Evolutionary conservation across 805 yeast genomes (phyloP), one percentile per base, ranked within the genome.

Genomic region (Kluyveromyces nonfermentans): DNA sequence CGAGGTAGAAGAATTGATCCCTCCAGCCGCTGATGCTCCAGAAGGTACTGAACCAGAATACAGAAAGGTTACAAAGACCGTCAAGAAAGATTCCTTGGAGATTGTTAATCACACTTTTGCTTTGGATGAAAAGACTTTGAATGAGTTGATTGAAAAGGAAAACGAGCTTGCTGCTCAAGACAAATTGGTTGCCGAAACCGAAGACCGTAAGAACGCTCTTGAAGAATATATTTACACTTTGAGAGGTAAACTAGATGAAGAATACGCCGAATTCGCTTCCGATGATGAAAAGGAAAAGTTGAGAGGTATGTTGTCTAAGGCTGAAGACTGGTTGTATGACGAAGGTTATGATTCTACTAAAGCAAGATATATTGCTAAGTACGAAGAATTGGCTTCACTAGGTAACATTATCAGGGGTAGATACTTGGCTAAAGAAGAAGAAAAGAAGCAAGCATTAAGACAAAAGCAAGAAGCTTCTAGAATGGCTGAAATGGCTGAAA

Each of bases 301-400:
- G 60, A 66, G 76, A 40, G 84, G 71, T 48, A 75, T 83, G 75
- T 77, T 93, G 64, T 65, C 74, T 61, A 82, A 80, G 67, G 80
- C 97, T 53, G 98, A 93, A 77, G 96, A 90, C 63, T 93, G 99
- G 99, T 79, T 93, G 61, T 93, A 93, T 70, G 95, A 85, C 50
- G 98, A 88, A 46, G 97, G 97, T 63, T 88, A 85, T 64, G 99
- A 93, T 68, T 78, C 97, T 50, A 76, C 89, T 61, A 89, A 93
- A 79, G 98, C 93, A 58, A 86, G 84, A 67, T 93, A 90, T 76
- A 82, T 94, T 69, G 97, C 98, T 62, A 89, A 85, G 71, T 88
- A 88, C 71, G 97, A 93, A 72, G 98, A 93, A 70, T 80, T 93
- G 62, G 95, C 96, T 37, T 77, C 95, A 35, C 73, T 82, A 56